Conservation (phyloP, 1,284 basidiomycete species). For the Cryptococcus floricola region DNA sequence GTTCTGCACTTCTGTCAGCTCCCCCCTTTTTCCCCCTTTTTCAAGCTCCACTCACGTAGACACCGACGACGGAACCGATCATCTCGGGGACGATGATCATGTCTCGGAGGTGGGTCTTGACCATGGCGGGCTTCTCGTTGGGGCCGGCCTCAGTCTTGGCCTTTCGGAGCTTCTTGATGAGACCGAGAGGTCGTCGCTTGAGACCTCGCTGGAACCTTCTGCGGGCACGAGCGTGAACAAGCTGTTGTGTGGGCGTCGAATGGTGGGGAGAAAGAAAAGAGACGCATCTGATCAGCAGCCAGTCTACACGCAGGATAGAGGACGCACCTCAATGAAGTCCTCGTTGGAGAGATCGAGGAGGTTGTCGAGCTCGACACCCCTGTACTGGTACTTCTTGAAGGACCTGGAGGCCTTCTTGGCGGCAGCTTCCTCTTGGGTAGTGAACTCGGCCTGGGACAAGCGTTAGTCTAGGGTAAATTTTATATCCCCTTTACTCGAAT, state of each 20-base stretch:
- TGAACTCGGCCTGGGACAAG: conserved; percentile 60
- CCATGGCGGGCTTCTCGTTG: conserved; percentile 96
- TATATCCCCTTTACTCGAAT: neutral
- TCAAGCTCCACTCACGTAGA: conserved; percentile 61
- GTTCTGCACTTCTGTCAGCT: conserved; percentile 32
- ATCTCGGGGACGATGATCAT: conserved; percentile 99
- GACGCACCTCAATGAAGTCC: conserved; percentile 57
- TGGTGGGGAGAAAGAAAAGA: conserved; percentile 1
- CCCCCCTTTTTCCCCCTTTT: neutral
- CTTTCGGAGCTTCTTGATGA: conserved; percentile 99
- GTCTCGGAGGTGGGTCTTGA: conserved; percentile 98
- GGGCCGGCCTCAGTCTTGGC: conserved; percentile 98
- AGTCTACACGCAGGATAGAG: neutral
- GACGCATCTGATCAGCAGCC: conserved; percentile 2
- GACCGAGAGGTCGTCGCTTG: conserved; percentile 96
- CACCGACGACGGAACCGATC: conserved; percentile 94
- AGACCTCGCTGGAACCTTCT: conserved; percentile 98
- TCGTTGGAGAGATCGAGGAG: conserved; percentile 95
- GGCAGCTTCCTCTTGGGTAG: conserved; percentile 82
- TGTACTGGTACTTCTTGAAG: conserved; percentile 98
- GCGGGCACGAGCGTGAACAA: conserved; percentile 97
- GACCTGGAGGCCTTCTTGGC: conserved; percentile 96
- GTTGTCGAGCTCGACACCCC: conserved; percentile 94
- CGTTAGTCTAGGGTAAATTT: neutral
- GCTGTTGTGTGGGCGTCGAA: conserved; percentile 54